phyloP scores from a whole-genome alignment of 1,284 basidiomycete species.

The Sanguinoderma infundibulare region DNA sequence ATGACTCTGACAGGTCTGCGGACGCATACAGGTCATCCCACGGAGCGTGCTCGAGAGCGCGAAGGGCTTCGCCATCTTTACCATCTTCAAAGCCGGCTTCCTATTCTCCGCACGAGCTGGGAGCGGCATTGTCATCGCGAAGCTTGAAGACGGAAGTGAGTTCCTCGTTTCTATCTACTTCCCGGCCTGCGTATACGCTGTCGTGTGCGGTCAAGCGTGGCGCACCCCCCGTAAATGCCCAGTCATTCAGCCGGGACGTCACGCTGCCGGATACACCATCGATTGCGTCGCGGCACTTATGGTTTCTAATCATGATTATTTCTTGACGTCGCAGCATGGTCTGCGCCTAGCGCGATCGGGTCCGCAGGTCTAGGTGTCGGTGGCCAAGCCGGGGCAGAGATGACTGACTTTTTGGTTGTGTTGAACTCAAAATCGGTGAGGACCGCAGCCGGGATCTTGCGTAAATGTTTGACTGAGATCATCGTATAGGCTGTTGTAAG shows the following conservation, averaged over 20 bases:
- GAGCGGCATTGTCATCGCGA: conserved; percentile 91
- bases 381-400: conserved; percentile 82
- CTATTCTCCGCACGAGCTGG: conserved; percentile 84
- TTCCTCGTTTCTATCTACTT: conserved; percentile 18
- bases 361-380: conserved; percentile 94
- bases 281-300: no score
- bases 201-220: neutral
- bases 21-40: conserved; percentile 60
- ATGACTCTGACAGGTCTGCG: conserved; percentile 2
- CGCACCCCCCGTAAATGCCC: neutral
- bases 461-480: conserved; percentile 7
- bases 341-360: conserved; percentile 93
- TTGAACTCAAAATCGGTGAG: conserved; percentile 82
- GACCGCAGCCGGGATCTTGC: no score
- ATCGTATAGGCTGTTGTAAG: conserved; percentile 61
- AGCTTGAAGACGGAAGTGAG: conserved; percentile 83
- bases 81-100: conserved; percentile 80
- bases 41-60: conserved; percentile 72
- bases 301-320: no score
- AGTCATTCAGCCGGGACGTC: neutral
- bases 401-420: conserved; percentile 95
- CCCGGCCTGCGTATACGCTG: conserved; percentile 1
- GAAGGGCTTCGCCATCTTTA: conserved; percentile 86
- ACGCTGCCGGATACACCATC: neutral
- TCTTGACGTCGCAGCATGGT: conserved; percentile 71